A percentile compares a stretch with the other conserved stretches of the same genome.
Evolutionary conservation across 106 monocot species (phyloP).

Genomic region (Dendrobium nobile): DNA sequence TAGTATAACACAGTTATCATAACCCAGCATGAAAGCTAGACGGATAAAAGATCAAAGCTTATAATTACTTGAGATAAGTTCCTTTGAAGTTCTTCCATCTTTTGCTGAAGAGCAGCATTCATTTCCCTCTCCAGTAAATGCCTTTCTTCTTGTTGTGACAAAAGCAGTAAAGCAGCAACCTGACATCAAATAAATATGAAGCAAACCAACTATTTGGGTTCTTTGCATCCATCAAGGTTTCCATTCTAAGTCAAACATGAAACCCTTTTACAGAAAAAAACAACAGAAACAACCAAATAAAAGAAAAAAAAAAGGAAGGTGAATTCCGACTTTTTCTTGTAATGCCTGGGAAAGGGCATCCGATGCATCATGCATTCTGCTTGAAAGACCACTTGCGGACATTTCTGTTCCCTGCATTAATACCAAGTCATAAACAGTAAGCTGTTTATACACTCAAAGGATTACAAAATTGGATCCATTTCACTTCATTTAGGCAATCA

Average conservation of each 20-base stretch:
- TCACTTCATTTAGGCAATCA: neutral
- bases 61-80: constrained; percentile 76
- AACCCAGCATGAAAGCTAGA: neutral
- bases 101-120: constrained; percentile 60
- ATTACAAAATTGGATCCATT: neutral
- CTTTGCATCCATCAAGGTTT: neutral
- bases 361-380: constrained; percentile 29
- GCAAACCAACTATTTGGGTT: neutral
- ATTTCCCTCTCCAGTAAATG: constrained; percentile 72
- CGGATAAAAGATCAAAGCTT: neutral
- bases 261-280: neutral
- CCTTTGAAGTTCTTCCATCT: constrained; percentile 68
- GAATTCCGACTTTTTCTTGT: constrained; percentile 68
- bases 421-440: neutral
- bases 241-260: neutral
- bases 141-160: constrained; percentile 96
- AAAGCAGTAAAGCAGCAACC: constrained; percentile 76
- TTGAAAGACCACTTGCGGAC: constrained; percentile 8
- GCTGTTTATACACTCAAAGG: neutral
- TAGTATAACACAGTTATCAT: neutral
- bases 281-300: neutral
- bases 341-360: constrained; percentile 71
- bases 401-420: constrained; percentile 23
- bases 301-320: neutral
- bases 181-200: constrained; percentile 19